Evolutionary conservation across 2,329 filamentous ascomycete genomes (phyloP).

Genomic region (Fusarium sp.): DNA sequence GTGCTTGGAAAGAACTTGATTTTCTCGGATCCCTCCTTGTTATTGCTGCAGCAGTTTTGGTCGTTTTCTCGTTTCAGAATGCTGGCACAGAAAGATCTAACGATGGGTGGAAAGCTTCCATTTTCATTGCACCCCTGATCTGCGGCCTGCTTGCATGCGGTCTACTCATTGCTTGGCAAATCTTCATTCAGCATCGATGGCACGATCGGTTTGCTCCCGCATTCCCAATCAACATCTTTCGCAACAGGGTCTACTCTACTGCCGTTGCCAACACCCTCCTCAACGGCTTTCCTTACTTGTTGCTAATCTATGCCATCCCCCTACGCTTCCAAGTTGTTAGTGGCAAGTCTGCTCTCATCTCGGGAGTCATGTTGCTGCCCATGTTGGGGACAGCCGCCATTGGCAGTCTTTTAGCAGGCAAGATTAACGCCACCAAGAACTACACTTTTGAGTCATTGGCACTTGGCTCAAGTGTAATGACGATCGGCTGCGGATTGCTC

Average conservation of each 20-base stretch:
- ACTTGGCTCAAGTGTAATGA: constrained; percentile 54
- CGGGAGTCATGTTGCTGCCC: constrained; percentile 63
- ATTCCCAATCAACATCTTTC: constrained; percentile 60
- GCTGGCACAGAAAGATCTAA: constrained; percentile 49
- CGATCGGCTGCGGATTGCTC: constrained; percentile 60
- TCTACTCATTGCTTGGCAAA: constrained; percentile 46
- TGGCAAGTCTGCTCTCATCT: constrained; percentile 55
- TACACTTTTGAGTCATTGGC: constrained; percentile 57
- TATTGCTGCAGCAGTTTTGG: constrained; percentile 62
- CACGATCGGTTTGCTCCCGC: constrained; percentile 50
- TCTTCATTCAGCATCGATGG: constrained; percentile 39
- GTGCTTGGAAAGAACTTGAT: constrained; percentile 63
- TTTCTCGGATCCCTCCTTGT: constrained; percentile 64
- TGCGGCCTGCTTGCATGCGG: constrained; percentile 45
- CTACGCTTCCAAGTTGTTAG: constrained; percentile 62
- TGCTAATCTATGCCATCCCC: constrained; percentile 61
- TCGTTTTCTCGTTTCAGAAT: constrained; percentile 69
- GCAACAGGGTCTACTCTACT: constrained; percentile 57
- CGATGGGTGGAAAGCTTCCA: constrained; percentile 55
- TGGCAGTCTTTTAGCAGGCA: constrained; percentile 56
- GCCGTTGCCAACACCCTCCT: constrained; percentile 58
- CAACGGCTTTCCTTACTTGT: constrained; percentile 61
- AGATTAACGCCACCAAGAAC: constrained; percentile 55
- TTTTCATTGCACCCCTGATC: constrained; percentile 48
- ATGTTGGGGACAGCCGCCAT: constrained; percentile 61